Conservation (phyloP, 441 rosid genomes). For the Aquilaria agallochum region DNA sequence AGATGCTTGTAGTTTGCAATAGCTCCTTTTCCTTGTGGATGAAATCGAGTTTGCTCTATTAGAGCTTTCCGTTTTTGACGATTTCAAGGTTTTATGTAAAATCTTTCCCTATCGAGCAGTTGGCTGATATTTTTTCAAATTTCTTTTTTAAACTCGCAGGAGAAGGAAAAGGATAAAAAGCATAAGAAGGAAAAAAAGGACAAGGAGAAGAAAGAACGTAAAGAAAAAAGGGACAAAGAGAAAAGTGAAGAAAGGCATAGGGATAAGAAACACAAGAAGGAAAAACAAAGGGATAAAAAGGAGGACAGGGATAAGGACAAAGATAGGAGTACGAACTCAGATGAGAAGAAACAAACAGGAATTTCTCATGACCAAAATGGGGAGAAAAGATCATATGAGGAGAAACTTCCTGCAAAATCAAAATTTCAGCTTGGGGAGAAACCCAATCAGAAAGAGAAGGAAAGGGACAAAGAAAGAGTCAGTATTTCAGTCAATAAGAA, state of each 20-base stretch:
- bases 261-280: slow-evolving; percentile 47
- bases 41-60: too few relatives aligned
- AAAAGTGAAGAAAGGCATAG: slow-evolving; percentile 36
- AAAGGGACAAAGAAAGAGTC: slow-evolving; percentile 31
- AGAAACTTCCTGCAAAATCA: slow-evolving; percentile 18
- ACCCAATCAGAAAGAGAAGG: slow-evolving; percentile 21
- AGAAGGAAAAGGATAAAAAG: slow-evolving; percentile 35
- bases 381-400: slow-evolving; percentile 26
- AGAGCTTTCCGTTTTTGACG: too few relatives aligned
- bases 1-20: too few relatives aligned
- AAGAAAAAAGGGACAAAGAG: slow-evolving; percentile 42
- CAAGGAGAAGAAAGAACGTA: slow-evolving; percentile 34
- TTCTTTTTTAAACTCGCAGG: slow-evolving; percentile 20
- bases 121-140: slow-evolving; percentile 1
- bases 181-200: slow-evolving; percentile 44
- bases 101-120: background rate
- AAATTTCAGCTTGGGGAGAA: slow-evolving; percentile 26
- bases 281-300: slow-evolving; percentile 36
- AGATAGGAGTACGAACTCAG: slow-evolving; percentile 24
- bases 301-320: slow-evolving; percentile 40
- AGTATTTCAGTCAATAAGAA: slow-evolving; percentile 35
- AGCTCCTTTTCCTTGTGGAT: too few relatives aligned
- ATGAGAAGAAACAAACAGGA: slow-evolving; percentile 29
- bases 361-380: slow-evolving; percentile 22
- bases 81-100: background rate